Percentiles rank a stretch among this genome's conserved stretches.
phyloP scores from a whole-genome alignment of 495 filamentous ascomycete species.

The Diplogelasinospora grovesii region DNA sequence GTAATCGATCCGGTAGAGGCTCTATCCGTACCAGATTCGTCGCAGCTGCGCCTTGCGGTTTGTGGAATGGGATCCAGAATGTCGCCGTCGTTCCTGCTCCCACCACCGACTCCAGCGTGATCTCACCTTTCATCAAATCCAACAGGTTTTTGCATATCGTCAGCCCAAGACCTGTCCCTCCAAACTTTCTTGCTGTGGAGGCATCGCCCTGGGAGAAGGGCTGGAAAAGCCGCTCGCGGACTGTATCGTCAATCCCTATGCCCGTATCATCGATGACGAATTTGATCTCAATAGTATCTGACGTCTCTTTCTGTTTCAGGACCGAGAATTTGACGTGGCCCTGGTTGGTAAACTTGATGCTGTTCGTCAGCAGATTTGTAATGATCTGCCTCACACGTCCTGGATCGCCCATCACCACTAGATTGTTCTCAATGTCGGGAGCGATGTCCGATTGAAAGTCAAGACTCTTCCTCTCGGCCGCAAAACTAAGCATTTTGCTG shows the following conservation, averaged over 20 bases:
- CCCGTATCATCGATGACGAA: constrained; percentile 74
- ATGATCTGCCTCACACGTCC: constrained; percentile 75
- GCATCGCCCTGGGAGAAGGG: constrained; percentile 83
- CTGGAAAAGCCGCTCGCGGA: constrained; percentile 66
- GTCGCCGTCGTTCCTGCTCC: constrained; percentile 57
- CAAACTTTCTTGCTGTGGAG: constrained; percentile 66
- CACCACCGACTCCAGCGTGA: constrained; percentile 53
- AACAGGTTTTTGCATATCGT: constrained; percentile 75
- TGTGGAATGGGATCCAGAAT: constrained; percentile 65
- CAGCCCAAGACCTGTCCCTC: constrained; percentile 74
- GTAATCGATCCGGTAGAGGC: constrained; percentile 52
- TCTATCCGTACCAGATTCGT: constrained; percentile 45
- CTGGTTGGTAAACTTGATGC: constrained; percentile 77
- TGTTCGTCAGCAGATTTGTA: constrained; percentile 81
- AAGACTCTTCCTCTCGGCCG: constrained; percentile 53
- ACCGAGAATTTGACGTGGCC: constrained; percentile 58
- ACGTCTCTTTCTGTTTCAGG: constrained; percentile 39
- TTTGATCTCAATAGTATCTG: constrained; percentile 42
- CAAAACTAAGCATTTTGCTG: constrained; percentile 55
- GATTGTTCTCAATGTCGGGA: constrained; percentile 31
- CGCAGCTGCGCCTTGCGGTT: constrained; percentile 28
- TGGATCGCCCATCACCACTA: constrained; percentile 66
- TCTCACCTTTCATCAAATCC: constrained; percentile 74
- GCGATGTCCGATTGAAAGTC: constrained; percentile 45
- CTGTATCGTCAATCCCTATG: constrained; percentile 75